Evolutionary conservation across 2,329 filamentous ascomycete genomes (phyloP).

Genomic region (Talaromyces sp.): DNA sequence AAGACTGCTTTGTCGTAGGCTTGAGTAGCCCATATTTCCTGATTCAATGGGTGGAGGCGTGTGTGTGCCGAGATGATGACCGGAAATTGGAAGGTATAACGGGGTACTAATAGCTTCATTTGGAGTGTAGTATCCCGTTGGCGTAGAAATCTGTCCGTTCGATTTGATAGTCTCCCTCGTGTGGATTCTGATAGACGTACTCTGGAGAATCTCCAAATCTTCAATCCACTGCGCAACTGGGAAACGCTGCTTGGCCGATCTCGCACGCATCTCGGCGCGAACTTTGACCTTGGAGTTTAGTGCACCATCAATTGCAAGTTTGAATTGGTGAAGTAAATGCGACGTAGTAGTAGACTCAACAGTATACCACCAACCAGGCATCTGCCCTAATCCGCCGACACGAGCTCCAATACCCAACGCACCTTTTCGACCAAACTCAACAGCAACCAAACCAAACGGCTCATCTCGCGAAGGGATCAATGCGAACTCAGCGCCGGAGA

Average conservation of each 20-base stretch:
- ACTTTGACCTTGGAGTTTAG: conserved; percentile 56
- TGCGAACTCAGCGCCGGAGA: conserved; percentile 65
- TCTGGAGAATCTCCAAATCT: conserved; percentile 61
- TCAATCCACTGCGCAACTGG: conserved; percentile 66
- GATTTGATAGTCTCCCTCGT: conserved; percentile 41
- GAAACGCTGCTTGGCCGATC: conserved; percentile 63
- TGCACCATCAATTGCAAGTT: conserved; percentile 60
- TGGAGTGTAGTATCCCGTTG: conserved; percentile 44
- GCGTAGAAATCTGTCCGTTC: conserved; percentile 32
- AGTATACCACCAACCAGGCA: conserved; percentile 70
- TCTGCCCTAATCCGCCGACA: conserved; percentile 65
- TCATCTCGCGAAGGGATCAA: conserved; percentile 67
- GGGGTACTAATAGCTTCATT: conserved; percentile 36
- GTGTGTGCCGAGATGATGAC: conserved; percentile 30
- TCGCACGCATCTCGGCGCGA: conserved; percentile 61
- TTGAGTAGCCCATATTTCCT: conserved; percentile 29
- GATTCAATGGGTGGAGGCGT: conserved; percentile 35
- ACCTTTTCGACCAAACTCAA: conserved; percentile 67
- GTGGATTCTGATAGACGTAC: conserved; percentile 57
- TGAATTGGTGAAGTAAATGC: conserved; percentile 64
- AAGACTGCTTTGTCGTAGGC: conserved; percentile 30
- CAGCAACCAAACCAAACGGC: conserved; percentile 65
- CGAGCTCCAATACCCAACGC: conserved; percentile 64
- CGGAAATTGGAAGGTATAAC: conserved; percentile 24
- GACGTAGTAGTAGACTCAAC: conserved; percentile 63